Evolutionary conservation across 2,329 filamentous ascomycete species (phyloP).

Genomic region (Stagonosporopsis rhizophila): DNA sequence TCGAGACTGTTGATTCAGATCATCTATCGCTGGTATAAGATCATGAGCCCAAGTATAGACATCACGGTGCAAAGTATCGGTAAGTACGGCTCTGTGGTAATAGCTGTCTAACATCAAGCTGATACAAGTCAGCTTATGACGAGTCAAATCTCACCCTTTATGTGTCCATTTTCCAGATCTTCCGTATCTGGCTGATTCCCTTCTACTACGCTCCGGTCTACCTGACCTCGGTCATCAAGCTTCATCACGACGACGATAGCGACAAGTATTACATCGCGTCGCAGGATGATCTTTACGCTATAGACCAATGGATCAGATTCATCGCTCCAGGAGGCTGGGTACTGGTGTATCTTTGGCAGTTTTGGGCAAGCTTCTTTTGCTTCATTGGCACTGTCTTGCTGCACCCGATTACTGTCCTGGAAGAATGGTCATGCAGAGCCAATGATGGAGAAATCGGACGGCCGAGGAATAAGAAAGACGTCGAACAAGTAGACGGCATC

Average conservation of each 20-base stretch:
- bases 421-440: conserved; percentile 25
- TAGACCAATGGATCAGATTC: conserved; percentile 78
- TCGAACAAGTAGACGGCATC: conserved; percentile 21
- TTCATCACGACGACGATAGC: conserved; percentile 56
- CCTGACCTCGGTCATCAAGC: conserved; percentile 71
- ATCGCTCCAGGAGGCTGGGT: conserved; percentile 65
- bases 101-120: not conserved
- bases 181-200: conserved; percentile 78
- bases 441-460: conserved; percentile 12
- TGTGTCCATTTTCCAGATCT: conserved; percentile 75
- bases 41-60: conserved; percentile 76
- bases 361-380: conserved; percentile 70
- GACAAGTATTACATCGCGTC: conserved; percentile 72
- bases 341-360: conserved; percentile 68
- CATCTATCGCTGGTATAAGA: conserved; percentile 78
- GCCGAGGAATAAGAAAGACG: conserved; percentile 14
- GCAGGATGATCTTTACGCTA: conserved; percentile 85
- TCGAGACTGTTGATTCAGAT: conserved; percentile 71
- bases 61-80: conserved; percentile 69
- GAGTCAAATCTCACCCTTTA: conserved; percentile 71
- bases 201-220: conserved; percentile 73
- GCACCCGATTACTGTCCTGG: conserved; percentile 54
- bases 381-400: conserved; percentile 63
- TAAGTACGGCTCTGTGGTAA: conserved; percentile 35
- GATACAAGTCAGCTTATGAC: conserved; percentile 67